Conservation (phyloP, 2,329 filamentous ascomycete species). For the Colletotrichum tofieldiae region DNA sequence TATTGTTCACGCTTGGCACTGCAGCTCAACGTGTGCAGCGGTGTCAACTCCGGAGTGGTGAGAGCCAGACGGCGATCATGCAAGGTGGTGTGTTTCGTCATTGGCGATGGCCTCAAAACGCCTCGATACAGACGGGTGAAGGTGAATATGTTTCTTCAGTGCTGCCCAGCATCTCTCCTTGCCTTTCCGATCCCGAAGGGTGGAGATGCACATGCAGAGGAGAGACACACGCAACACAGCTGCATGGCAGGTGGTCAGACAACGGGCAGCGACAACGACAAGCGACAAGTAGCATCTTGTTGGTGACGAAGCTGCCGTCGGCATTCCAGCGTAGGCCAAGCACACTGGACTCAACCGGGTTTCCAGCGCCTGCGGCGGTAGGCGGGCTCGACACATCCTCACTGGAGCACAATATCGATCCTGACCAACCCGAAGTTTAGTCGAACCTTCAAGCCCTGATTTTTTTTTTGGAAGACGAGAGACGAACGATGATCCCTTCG, state of each 20-base stretch:
- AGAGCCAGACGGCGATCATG: neutral
- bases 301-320: slow-evolving; percentile 1
- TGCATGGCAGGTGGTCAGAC: neutral
- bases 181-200: neutral
- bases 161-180: neutral
- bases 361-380: neutral
- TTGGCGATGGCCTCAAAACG: slow-evolving; percentile 24
- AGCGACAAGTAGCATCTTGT: neutral
- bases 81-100: slow-evolving; percentile 2
- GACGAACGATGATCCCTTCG: neutral
- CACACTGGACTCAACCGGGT: neutral
- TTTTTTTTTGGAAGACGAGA: neutral
- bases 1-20: slow-evolving; percentile 6
- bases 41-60: slow-evolving; percentile 6
- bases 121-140: neutral
- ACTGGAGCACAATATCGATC: slow-evolving; percentile 10
- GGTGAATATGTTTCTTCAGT: slow-evolving; percentile 1
- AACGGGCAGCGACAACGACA: neutral
- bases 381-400: neutral
- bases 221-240: neutral
- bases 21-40: slow-evolving; percentile 18
- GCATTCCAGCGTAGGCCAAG: neutral
- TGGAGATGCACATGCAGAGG: neutral
- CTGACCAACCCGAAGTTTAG: neutral
- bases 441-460: neutral